phyloP scores from a whole-genome alignment of 1,284 basidiomycete species.

The Dichomitus squalens region DNA sequence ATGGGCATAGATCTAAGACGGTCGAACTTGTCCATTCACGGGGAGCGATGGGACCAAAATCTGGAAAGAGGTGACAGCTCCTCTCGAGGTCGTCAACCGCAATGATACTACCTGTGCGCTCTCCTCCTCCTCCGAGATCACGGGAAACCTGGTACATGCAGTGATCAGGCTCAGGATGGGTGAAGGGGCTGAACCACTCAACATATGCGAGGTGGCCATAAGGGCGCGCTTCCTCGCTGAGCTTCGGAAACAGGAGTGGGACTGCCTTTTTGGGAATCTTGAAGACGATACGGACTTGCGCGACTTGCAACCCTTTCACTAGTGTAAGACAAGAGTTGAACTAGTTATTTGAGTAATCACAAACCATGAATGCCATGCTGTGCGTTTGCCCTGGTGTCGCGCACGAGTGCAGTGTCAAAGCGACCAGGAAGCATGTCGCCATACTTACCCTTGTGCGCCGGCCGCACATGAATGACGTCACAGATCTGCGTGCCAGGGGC shows the following conservation, averaged over 20 bases:
- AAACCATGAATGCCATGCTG: constrained; percentile 4
- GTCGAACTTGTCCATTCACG: neutral
- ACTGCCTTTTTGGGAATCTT: neutral
- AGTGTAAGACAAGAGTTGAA: neutral
- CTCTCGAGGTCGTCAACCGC: neutral
- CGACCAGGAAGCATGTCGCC: constrained; percentile 8
- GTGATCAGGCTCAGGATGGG: no score
- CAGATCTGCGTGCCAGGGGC: neutral
- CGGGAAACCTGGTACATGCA: no score
- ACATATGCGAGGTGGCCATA: no score
- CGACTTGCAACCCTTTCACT: constrained; percentile 22
- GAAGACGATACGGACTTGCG: constrained; percentile 22
- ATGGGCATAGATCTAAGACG: neutral
- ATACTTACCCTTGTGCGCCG: constrained; percentile 1
- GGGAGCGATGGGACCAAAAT: neutral
- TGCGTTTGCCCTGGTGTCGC: constrained; percentile 12
- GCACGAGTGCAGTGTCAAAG: constrained; percentile 23
- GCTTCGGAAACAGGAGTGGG: constrained; percentile 11
- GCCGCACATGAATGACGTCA: constrained; percentile 16
- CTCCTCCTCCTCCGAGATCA: no score
- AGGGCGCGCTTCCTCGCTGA: neutral
- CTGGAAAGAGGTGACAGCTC: neutral
- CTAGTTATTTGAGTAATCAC: neutral
- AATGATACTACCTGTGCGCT: neutral
- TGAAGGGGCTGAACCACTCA: no score